Evolutionary conservation across 805 yeast species (phyloP), one percentile per base, ranked within the genome.

Genomic region (Priceomyces fermenticarens): DNA sequence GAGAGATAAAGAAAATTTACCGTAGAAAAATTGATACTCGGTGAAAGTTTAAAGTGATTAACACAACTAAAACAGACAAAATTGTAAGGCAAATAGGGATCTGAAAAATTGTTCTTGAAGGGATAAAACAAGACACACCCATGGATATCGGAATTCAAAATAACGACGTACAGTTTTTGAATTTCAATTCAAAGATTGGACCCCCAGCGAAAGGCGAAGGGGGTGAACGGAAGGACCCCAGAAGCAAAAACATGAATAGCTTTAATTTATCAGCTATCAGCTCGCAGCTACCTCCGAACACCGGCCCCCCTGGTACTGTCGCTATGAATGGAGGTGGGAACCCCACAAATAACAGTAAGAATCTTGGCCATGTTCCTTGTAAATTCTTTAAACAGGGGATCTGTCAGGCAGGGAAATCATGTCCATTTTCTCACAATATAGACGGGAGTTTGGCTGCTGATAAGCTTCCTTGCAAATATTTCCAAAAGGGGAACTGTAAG

Each of bases 401-500:
- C 12, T 91, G 99, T 62, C 97, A 90, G 62, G 98, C 98, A 1
- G 98, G 98, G 10, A 72, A 70, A 38, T 73, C 91, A 1, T 91
- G 99, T 61, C 97, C 97, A 1, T 91, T 91, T 58, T 82, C 93
- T 27, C 99, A 91, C 60, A 73, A 84, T 35, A 57, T 78, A 38
- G 85, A 83, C 41, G 70, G 76, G 4, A 58, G 72, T n/a, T 64
- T 68, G 28, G 68, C 67, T 25, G 72, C 73, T n/a, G 81, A 76
- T 36, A 63, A 72, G 35, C 68, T 75, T 32, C 88, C 90, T 5
- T 91, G 99, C 73, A 90, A 89, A 70, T 91, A 90, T 63, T 91
- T 88, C 62, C 93, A 85, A 55, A 87, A 87, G 65, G 98, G 98
- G n/a, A 88, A 89, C 57, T 91, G 99, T 65, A 89, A 89, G 65